Evolutionary conservation across 139 green algal species (phyloP), one percentile per base, ranked within the genome.

Genomic region (Yamagishiella unicocca): DNA sequence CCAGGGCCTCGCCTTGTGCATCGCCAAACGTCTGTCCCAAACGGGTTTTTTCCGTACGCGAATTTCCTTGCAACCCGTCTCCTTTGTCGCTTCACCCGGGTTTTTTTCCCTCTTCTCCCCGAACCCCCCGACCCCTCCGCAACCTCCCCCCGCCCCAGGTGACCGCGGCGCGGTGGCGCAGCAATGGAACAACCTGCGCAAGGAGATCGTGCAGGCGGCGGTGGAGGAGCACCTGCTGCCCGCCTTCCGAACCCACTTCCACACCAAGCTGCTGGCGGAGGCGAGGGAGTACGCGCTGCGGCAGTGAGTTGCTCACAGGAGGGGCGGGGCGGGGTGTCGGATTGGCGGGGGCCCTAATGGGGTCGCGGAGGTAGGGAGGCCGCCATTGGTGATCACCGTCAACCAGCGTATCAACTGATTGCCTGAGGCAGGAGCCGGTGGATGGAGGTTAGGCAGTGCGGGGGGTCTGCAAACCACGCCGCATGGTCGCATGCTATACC

Each of bases 121-220:
- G 38, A 21, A 1, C 38, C 38, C 21, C 68, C 14, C 38, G 31
- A 8, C 7, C 35, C 70, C 4, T 77, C 19, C 70, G 24, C 70
- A 40, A 7, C 71, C 58, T n/a, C 58, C 58, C n/a, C 19, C 58
- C 19, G 29, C 79, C 10, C 14, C 62, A 85, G 79, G 61, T 35
- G 79, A 85, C 40, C 61, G 42, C 40, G 43, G 79, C n/a, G 29
- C 29, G 40, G 45, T 85, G 10, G 73, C 80, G 0, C 40, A 62
- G 58, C 83, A 77, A 53, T 98, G 96, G 96, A 95, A 98, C 81
- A 54, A 91, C 25, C 62, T 93, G 83, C 91, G 96, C 29, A n/a
- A 58, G 35, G 61, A 86, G 22, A 91, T 98, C 24, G 54, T 99
- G 50, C 10, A 35, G 17, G 66, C 91, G 29, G 93, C 94, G 1